These are phyloP conservation scores for Russula virescens DNA, from an alignment of 768 basidiomycete genomes.

Conservation along the genomic window DNA sequence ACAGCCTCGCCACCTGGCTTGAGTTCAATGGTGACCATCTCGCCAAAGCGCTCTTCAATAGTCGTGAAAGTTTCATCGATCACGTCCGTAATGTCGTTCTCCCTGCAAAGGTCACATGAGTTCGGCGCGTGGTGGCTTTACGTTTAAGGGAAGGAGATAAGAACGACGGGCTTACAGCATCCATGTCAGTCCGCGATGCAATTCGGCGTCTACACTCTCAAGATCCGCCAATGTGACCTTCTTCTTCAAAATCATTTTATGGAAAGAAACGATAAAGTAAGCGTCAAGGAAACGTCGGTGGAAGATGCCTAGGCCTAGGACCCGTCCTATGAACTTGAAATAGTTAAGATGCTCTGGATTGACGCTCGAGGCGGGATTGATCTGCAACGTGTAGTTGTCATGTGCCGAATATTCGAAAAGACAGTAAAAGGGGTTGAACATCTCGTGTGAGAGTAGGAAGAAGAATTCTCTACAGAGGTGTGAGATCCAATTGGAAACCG, in stretches of 20 bases:
- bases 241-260: conserved; percentile 99
- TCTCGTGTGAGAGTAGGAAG: conserved; percentile 98
- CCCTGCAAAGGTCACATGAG: conserved; percentile 43
- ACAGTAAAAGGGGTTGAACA: conserved; percentile 99
- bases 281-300: conserved; percentile 98
- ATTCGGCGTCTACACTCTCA: conserved; percentile 93
- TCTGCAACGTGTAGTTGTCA: conserved; percentile 99
- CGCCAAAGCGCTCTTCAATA: conserved; percentile 95
- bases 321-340: conserved; percentile 99
- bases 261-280: conserved; percentile 99
- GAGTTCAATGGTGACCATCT: conserved; percentile 95
- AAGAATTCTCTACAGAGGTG: conserved; percentile 82
- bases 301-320: conserved; percentile 94
- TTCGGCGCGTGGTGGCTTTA: conserved; percentile 6
- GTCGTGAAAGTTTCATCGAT: conserved; percentile 98
- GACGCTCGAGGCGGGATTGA: conserved; percentile 96
- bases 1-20: conserved; percentile 83
- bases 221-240: conserved; percentile 91
- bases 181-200: conserved; percentile 95
- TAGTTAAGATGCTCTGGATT: conserved; percentile 99
- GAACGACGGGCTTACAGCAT: conserved; percentile 70
- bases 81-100: conserved; percentile 97
- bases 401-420: conserved; percentile 99
- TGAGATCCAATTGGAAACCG: conserved; percentile 4
- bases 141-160: conserved; percentile 3